phyloP scores from a whole-genome alignment of 1,284 basidiomycete genomes.

The Ceratobasidium sp. region DNA sequence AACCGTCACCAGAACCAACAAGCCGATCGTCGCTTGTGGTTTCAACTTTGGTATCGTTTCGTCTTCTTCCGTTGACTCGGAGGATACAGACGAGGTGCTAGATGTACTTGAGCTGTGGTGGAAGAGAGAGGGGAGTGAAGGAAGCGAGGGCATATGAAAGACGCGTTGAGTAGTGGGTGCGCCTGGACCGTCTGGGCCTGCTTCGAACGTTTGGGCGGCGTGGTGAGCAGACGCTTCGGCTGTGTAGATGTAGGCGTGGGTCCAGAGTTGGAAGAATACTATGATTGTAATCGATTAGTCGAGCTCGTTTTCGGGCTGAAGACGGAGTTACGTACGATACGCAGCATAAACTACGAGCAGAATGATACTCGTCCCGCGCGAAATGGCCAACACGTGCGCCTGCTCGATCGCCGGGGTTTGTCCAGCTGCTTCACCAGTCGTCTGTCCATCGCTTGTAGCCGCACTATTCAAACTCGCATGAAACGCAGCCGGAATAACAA shows the following conservation, averaged over 20 bases:
- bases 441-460: constrained; percentile 17
- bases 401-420: constrained; percentile 52
- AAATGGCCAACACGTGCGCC: constrained; percentile 59
- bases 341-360: constrained; percentile 69
- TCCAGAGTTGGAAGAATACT: constrained; percentile 68
- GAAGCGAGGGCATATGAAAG: constrained; percentile 53
- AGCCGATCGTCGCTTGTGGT: constrained; percentile 60
- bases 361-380: constrained; percentile 67
- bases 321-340: constrained; percentile 54
- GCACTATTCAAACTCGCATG: constrained; percentile 57
- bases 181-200: constrained; percentile 53
- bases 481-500: constrained; percentile 81
- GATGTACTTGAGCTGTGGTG: constrained; percentile 54
- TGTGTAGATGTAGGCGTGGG: constrained; percentile 47
- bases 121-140: constrained; percentile 46
- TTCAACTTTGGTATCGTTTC: constrained; percentile 66
- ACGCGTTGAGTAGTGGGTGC: constrained; percentile 53
- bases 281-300: too few relatives aligned
- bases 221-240: constrained; percentile 47
- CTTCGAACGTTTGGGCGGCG: constrained; percentile 49
- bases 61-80: constrained; percentile 57
- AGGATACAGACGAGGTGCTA: constrained; percentile 48
- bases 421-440: constrained; percentile 54
- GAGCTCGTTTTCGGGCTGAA: too few relatives aligned
- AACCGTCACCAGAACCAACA: constrained; percentile 62